Evolutionary conservation across 139 green algal species (phyloP).

Genomic region (Coelastrella sp.): DNA sequence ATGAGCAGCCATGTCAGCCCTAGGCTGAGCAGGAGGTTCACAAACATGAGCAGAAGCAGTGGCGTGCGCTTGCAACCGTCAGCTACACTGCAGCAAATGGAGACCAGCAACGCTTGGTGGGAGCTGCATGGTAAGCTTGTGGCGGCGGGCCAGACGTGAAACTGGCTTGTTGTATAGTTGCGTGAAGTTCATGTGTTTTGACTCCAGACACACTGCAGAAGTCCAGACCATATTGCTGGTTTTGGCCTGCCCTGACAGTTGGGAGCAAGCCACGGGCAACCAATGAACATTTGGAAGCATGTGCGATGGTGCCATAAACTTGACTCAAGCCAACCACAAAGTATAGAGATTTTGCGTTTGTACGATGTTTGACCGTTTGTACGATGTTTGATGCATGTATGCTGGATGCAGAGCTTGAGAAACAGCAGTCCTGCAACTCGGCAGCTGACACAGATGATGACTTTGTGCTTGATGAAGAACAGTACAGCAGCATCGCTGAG

Average conservation of each 20-base stretch:
- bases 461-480: background rate
- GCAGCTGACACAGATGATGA: background rate
- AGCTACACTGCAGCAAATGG: slow-evolving; percentile 1
- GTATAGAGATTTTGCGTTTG: no score
- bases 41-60: background rate
- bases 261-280: no score
- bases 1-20: background rate
- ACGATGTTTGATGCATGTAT: no score
- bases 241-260: no score
- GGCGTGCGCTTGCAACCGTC: background rate
- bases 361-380: no score
- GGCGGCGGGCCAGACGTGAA: no score
- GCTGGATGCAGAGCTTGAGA: background rate
- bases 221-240: background rate
- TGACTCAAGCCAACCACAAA: no score
- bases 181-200: background rate
- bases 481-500: background rate
- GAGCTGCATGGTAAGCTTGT: background rate
- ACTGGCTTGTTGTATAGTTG: no score
- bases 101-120: slow-evolving; percentile 14
- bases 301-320: no score
- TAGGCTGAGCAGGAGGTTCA: background rate
- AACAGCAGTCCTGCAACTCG: background rate
- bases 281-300: no score
- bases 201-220: background rate